Conservation (phyloP, 1,139 yeast genomes). For the Lodderomyces oxycetoniae region DNA sequence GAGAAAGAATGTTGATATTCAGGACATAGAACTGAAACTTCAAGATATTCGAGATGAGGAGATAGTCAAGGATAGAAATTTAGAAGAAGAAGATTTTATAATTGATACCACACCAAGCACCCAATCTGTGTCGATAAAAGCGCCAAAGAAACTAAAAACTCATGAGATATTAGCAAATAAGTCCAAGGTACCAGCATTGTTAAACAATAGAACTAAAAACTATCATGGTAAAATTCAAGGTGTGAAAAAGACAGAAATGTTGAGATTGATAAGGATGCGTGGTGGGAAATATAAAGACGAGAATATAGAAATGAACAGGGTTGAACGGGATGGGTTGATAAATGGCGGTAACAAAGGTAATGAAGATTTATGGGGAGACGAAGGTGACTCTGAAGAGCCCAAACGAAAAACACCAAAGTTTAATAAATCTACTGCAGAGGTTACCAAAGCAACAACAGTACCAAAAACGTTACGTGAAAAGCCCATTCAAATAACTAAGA, state of each 20-base stretch:
- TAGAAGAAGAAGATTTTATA: slow-evolving; percentile 50
- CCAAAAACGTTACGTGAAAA: slow-evolving; percentile 55
- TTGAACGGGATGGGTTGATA: slow-evolving; percentile 60
- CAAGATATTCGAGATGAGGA: slow-evolving; percentile 67
- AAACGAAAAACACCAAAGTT: slow-evolving; percentile 27
- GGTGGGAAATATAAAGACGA: slow-evolving; percentile 74
- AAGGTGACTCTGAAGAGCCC: slow-evolving; percentile 15
- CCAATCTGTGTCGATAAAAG: slow-evolving; percentile 9
- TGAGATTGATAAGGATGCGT: slow-evolving; percentile 68
- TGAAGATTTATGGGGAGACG: slow-evolving; percentile 64
- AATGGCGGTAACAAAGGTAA: slow-evolving; percentile 35
- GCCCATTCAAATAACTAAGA: slow-evolving; percentile 52
- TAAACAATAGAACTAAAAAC: slow-evolving; percentile 32
- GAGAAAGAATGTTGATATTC: slow-evolving; percentile 90
- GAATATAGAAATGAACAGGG: slow-evolving; percentile 45
- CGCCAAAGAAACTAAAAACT: slow-evolving; percentile 55
- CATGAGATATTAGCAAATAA: slow-evolving; percentile 70
- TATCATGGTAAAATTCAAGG: slow-evolving; percentile 47
- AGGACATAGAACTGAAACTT: slow-evolving; percentile 67
- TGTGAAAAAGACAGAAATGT: slow-evolving; percentile 63
- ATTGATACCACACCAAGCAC: slow-evolving; percentile 53
- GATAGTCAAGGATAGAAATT: slow-evolving; percentile 34
- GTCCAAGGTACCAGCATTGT: slow-evolving; percentile 73
- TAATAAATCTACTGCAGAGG: slow-evolving; percentile 41
- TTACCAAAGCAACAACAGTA: slow-evolving; percentile 45